Evolutionary conservation across 108 stramenopile genomes (phyloP), one percentile per base, ranked within the genome.

Genomic region (Nannochloropsis granulata): DNA sequence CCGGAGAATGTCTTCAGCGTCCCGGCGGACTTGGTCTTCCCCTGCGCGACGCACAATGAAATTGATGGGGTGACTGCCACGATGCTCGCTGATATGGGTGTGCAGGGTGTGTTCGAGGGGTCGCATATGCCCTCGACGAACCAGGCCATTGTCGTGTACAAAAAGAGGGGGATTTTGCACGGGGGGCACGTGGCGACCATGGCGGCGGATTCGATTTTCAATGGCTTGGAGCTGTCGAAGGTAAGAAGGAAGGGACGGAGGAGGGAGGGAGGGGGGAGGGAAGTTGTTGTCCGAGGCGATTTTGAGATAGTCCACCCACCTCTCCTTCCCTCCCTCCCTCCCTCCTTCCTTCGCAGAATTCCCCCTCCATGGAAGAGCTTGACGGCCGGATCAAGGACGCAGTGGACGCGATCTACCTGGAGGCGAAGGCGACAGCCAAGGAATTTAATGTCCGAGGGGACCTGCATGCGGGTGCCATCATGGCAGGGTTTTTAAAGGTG

Each of bases 401-500:
- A 79, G 93, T 96, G 13, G 85, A 84, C 12, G 85, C 92, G 44
- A 93, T 97, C 81, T 97, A 94, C 84, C 85, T 85, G 21, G 95
- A 95, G 82, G 94, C 95, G 84, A 97, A 96, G 88, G 85, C 80
- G 21, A 94, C 97, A 21, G 97, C 97, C 25, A 87, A 93, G 24
- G 97, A 98, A 90, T 98, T 97, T 89, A 96, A 98, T 90, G 93
- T 91, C 23, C 92, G 96, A 78, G 96, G 97, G 8, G 97, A 98
- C 86, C 87, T 95, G 82, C 93, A 93, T 83, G 86, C 94, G 44
- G 96, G 96, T 14, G 95, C 95, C 46, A 95, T 92, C 86, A 97
- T 99, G 91, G 93, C 92, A 23, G 97, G 95, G 85, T 99, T 99
- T 86, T 90, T 96, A 84, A 92, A 95, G 78, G 96, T 99, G 21